phyloP scores from a whole-genome alignment of 129 eudicot species.

The Pittosporum tobira region DNA sequence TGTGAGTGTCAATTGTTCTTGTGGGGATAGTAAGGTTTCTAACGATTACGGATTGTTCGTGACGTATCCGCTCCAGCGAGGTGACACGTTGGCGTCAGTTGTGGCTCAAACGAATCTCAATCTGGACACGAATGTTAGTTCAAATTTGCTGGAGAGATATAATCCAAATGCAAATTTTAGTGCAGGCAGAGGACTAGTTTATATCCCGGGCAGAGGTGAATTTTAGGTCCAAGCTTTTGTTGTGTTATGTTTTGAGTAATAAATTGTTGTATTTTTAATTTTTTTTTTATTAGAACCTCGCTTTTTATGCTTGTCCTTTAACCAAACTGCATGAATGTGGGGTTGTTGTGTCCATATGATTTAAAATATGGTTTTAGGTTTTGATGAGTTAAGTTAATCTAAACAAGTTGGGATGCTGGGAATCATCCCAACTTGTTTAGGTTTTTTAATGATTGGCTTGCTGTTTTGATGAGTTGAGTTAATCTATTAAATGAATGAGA shows the following conservation, averaged over 20 bases:
- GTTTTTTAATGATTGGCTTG: not conserved
- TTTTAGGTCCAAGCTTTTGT: not conserved
- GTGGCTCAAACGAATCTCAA: conserved; percentile 34
- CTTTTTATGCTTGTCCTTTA: too few species aligned
- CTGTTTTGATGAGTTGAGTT: not conserved
- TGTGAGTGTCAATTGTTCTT: conserved; percentile 74
- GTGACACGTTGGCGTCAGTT: conserved; percentile 41
- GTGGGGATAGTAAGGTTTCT: conserved; percentile 51
- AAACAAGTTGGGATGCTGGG: not conserved
- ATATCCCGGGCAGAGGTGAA: conserved; percentile 66
- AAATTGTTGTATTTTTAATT: not conserved
- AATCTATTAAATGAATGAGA: not conserved
- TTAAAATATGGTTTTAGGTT: not conserved
- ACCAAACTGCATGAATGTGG: too few species aligned
- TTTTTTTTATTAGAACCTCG: too few species aligned
- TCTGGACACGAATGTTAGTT: conserved; percentile 26
- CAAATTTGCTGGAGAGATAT: conserved; percentile 41
- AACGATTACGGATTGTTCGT: conserved; percentile 71
- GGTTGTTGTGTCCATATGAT: too few species aligned
- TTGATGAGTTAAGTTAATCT: too few species aligned
- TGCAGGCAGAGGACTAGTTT: conserved; percentile 42
- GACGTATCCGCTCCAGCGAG: conserved; percentile 58
- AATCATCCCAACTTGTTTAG: not conserved
- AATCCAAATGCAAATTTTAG: conserved; percentile 45
- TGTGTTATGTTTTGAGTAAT: not conserved